These are phyloP conservation scores for Podila minutissima DNA, from an alignment of 192 early-diverging fungal species.

Conservation along the genomic window DNA sequence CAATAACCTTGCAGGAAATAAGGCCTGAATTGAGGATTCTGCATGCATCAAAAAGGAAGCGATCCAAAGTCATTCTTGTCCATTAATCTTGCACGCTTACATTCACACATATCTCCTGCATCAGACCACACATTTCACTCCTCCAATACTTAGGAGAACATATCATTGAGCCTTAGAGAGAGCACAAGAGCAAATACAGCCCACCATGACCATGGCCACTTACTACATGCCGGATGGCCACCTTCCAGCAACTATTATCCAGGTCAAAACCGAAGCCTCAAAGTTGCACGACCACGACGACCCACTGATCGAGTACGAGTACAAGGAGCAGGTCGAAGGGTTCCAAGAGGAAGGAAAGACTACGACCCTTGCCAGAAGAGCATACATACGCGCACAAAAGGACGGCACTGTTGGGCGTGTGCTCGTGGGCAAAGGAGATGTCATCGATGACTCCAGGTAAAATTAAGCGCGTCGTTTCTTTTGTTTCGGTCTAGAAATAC, in stretches of 20 bases:
- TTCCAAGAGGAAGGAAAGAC: constrained; percentile 27
- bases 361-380: constrained; percentile 17
- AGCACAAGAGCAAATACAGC: constrained; percentile 4
- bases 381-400: constrained; percentile 27
- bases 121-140: not conserved
- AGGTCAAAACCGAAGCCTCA: constrained; percentile 16
- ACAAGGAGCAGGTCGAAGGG: constrained; percentile 27
- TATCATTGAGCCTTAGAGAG: not conserved
- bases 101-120: too few relatives aligned
- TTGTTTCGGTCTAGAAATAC: not conserved
- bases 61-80: too few relatives aligned
- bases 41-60: too few relatives aligned
- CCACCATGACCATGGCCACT: constrained; percentile 9
- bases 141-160: not conserved
- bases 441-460: constrained; percentile 10
- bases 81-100: too few relatives aligned
- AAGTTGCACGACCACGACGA: constrained; percentile 30
- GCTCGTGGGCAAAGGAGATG: constrained; percentile 17
- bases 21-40: too few relatives aligned
- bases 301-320: constrained; percentile 41
- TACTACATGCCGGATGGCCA: constrained; percentile 19
- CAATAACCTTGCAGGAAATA: too few relatives aligned
- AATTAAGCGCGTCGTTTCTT: constrained; percentile 7
- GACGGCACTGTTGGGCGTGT: constrained; percentile 21
- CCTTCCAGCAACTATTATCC: constrained; percentile 25